A percentile compares a stretch with the other conserved stretches of the same genome.
These are phyloP conservation scores for Aspergillus calidoustus DNA, from an alignment of 2,329 filamentous ascomycete genomes.

Conservation along the genomic window DNA sequence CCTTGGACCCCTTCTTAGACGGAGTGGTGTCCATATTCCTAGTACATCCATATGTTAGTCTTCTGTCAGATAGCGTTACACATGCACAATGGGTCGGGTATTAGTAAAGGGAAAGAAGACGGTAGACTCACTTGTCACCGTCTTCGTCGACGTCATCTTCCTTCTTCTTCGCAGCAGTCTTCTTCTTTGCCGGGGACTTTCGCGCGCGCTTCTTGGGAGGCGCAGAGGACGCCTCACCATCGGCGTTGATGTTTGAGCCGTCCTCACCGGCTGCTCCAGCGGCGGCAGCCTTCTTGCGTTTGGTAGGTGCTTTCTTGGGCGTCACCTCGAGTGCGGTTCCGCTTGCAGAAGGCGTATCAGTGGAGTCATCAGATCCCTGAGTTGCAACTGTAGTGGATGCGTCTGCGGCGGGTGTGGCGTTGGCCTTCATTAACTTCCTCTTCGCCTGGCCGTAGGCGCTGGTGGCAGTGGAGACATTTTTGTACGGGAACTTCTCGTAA, in stretches of 20 bases:
- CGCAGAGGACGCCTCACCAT: not conserved
- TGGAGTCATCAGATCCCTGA: not conserved
- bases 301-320: slow-evolving; percentile 24
- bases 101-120: not conserved
- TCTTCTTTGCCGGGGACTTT: slow-evolving; percentile 27
- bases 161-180: slow-evolving; percentile 11
- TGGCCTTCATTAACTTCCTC: slow-evolving; percentile 38
- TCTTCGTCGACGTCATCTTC: not conserved
- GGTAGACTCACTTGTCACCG: slow-evolving; percentile 4
- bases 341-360: not conserved
- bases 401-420: not conserved
- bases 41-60: not conserved
- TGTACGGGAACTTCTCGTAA: slow-evolving; percentile 45
- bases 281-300: slow-evolving; percentile 28
- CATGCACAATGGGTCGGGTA: not conserved
- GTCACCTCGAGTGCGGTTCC: slow-evolving; percentile 2
- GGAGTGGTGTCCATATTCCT: not conserved
- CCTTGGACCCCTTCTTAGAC: not conserved
- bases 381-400: slow-evolving; percentile 3
- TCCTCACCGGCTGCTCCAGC: slow-evolving; percentile 12
- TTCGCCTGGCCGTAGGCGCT: slow-evolving; percentile 42
- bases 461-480: slow-evolving; percentile 40
- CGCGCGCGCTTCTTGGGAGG: slow-evolving; percentile 30
- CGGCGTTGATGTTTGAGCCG: slow-evolving; percentile 8
- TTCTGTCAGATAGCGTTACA: not conserved